Conservation (phyloP, 225 moss, liverwort and hornwort genomes). For the Asterella californica region DNA sequence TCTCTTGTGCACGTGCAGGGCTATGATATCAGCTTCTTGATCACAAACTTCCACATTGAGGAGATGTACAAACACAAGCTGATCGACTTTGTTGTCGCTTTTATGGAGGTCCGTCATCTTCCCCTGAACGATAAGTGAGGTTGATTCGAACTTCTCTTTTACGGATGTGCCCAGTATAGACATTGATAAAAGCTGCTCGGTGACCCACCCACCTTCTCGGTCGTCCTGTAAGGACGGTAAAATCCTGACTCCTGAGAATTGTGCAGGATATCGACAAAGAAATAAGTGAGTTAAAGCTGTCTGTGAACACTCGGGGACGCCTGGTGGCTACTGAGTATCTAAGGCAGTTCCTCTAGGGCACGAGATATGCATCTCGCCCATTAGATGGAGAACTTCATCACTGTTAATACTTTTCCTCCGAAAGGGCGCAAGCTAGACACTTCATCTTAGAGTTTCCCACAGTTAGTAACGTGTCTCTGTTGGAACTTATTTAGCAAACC, state of each 20-base stretch:
- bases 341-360: constrained; percentile 75
- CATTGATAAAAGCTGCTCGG: too few relatives aligned
- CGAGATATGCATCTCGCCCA: neutral
- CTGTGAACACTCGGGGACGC: constrained; percentile 94
- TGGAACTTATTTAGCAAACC: too few relatives aligned
- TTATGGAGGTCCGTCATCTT: constrained; percentile 75
- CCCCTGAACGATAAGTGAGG: too few relatives aligned
- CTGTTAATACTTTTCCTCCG: neutral
- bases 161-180: too few relatives aligned
- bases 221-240: too few relatives aligned
- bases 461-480: neutral
- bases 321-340: constrained; percentile 95
- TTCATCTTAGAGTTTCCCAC: neutral
- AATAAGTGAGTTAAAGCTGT: constrained; percentile 97
- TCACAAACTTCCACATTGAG: constrained; percentile 95
- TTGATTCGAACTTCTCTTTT: neutral
- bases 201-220: too few relatives aligned
- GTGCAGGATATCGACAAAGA: constrained; percentile 99
- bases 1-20: constrained; percentile 53
- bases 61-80: constrained; percentile 98
- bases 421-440: neutral
- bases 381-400: neutral
- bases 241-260: neutral
- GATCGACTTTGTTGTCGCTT: constrained; percentile 91
- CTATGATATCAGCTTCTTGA: constrained; percentile 96